Evolutionary conservation across 2,329 filamentous ascomycete genomes (phyloP).

Genomic region (Xylaria sp.): DNA sequence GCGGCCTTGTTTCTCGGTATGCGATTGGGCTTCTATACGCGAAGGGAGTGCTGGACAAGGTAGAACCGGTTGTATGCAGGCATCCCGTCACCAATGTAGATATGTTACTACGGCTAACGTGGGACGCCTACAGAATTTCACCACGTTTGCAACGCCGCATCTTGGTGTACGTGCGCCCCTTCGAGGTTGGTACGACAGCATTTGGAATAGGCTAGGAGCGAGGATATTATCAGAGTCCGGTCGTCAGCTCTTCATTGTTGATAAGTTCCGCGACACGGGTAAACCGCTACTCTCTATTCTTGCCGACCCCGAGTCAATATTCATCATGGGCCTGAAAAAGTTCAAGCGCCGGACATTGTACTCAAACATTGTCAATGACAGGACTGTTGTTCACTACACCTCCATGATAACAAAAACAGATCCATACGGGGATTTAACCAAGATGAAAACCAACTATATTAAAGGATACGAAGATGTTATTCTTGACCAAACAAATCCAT

Average conservation of each 20-base stretch:
- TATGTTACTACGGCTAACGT: background rate
- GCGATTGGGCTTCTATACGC: slow-evolving; percentile 85
- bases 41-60: slow-evolving; percentile 79
- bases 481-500: slow-evolving; percentile 73
- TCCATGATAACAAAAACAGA: slow-evolving; percentile 81
- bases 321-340: slow-evolving; percentile 79
- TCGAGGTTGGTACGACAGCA: slow-evolving; percentile 71
- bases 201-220: slow-evolving; percentile 87
- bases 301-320: slow-evolving; percentile 85
- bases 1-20: slow-evolving; percentile 87
- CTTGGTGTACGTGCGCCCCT: slow-evolving; percentile 79
- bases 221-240: slow-evolving; percentile 85
- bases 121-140: slow-evolving; percentile 74
- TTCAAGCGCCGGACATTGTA: slow-evolving; percentile 86
- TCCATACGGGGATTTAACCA: slow-evolving; percentile 76
- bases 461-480: slow-evolving; percentile 80
- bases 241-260: slow-evolving; percentile 86
- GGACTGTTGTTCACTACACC: slow-evolving; percentile 84
- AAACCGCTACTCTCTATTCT: slow-evolving; percentile 82
- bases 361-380: slow-evolving; percentile 87
- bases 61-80: slow-evolving; percentile 76
- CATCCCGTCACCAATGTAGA: background rate
- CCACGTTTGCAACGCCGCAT: slow-evolving; percentile 89
- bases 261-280: slow-evolving; percentile 85
- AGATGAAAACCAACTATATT: slow-evolving; percentile 77